Percentiles rank a stretch among this genome's conserved stretches.
Conservation (phyloP, 164 flowering plant genomes). For the Tetrastigma voinierianum region DNA sequence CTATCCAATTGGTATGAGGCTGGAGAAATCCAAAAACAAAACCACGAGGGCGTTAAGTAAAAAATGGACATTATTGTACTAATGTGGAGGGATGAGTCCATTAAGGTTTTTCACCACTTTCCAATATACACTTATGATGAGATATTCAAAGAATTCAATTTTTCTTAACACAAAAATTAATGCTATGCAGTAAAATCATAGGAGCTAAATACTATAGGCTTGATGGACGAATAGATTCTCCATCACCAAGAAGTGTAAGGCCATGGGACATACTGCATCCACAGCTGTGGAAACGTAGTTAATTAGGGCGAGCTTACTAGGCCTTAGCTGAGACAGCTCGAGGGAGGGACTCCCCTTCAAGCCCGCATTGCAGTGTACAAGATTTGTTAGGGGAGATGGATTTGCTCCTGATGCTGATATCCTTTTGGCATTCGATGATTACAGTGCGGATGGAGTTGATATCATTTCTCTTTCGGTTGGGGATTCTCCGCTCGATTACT, state of each 20-base stretch:
- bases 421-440: conserved; percentile 23
- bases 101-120: too few relatives aligned
- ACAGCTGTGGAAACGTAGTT: conserved; percentile 19
- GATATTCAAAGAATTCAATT: too few relatives aligned
- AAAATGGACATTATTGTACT: too few relatives aligned
- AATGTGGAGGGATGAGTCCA: too few relatives aligned
- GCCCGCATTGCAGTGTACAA: conserved; percentile 25
- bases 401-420: conserved; percentile 17
- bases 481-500: background rate
- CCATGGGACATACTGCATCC: conserved; percentile 26
- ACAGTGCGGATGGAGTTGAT: conserved; percentile 25
- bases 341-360: conserved; percentile 28
- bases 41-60: too few relatives aligned
- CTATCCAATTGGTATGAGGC: too few relatives aligned
- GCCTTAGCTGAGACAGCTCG: conserved; percentile 22
- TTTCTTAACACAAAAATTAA: background rate
- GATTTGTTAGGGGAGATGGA: conserved; percentile 17
- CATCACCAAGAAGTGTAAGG: conserved; percentile 19
- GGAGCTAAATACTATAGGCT: conserved; percentile 11
- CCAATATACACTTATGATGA: too few relatives aligned
- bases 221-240: background rate
- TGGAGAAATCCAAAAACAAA: background rate
- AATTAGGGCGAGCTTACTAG: conserved; percentile 17
- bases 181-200: conserved; percentile 9
- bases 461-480: conserved; percentile 21